Conservation (phyloP, 2,329 filamentous ascomycete species). For the Zopfia rhizophila region DNA sequence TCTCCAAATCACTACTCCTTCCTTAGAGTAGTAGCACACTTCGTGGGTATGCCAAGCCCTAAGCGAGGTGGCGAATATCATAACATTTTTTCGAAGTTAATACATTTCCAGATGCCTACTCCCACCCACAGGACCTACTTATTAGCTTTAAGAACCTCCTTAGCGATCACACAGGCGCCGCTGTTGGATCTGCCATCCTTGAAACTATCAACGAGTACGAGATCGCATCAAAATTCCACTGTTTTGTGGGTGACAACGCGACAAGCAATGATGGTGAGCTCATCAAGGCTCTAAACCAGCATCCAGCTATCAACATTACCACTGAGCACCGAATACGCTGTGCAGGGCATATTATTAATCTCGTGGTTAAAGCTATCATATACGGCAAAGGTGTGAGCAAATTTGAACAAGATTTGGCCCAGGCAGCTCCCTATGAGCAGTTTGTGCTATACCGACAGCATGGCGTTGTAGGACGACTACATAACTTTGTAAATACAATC, state of each 20-base stretch:
- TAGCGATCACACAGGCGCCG: conserved; percentile 9
- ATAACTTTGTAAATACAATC: no score
- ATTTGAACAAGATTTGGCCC: no score
- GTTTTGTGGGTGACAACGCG: conserved; percentile 15
- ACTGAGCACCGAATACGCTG: conserved; percentile 2
- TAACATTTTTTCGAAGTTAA: no score
- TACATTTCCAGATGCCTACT: conserved; percentile 4
- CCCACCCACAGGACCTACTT: conserved; percentile 3
- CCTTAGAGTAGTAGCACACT: conserved; percentile 7
- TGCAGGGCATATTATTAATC: no score
- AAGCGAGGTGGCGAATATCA: no score
- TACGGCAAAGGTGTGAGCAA: conserved; percentile 2
- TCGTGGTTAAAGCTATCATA: not conserved
- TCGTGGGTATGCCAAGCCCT: no score
- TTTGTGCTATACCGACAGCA: not conserved
- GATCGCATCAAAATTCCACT: conserved; percentile 9
- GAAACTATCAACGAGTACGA: conserved; percentile 5
- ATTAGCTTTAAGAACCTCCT: conserved; percentile 14
- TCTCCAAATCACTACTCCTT: conserved; percentile 14
- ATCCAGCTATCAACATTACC: conserved; percentile 3
- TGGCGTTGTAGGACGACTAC: not conserved
- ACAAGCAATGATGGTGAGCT: conserved; percentile 10
- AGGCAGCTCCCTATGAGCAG: not conserved
- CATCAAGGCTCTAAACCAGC: conserved; percentile 9
- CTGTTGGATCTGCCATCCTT: conserved; percentile 4